Percentiles rank a stretch among this genome's conserved stretches.
Conservation (phyloP, 805 yeast species). For the Lipomyces yamanashiensis region DNA sequence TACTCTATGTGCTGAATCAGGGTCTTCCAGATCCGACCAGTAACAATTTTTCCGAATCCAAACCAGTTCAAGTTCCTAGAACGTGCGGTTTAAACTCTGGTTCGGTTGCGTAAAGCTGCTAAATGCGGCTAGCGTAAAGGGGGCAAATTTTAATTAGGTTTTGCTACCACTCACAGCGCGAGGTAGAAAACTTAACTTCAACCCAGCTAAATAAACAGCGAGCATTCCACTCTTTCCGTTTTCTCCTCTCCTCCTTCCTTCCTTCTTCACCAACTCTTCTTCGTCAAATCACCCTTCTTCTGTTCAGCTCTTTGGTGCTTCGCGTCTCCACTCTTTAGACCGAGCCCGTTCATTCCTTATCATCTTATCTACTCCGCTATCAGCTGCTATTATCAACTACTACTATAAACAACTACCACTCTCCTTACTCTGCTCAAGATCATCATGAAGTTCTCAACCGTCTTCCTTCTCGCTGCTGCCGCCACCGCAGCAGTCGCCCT, state of each 20-base stretch:
- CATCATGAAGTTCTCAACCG: conserved; percentile 17
- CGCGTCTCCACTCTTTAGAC: conserved; percentile 34
- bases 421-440: not conserved
- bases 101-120: not conserved
- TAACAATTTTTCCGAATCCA: not conserved
- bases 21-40: not conserved
- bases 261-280: conserved; percentile 2
- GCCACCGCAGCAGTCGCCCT: conserved; percentile 18
- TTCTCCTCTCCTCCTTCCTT: conserved; percentile 10
- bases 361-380: too few species aligned
- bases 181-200: not conserved
- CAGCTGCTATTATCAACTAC: too few species aligned
- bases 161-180: not conserved
- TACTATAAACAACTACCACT: not conserved
- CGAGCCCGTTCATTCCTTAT: conserved; percentile 19
- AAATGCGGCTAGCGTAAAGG: conserved; percentile 1
- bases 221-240: conserved; percentile 24
- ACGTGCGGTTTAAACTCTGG: not conserved
- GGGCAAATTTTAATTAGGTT: conserved; percentile 13
- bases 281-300: not conserved
- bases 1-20: too few species aligned
- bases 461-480: conserved; percentile 17
- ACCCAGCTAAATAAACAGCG: conserved; percentile 7
- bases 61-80: not conserved
- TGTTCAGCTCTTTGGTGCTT: conserved; percentile 3